Conservation (phyloP, 176 grass and related monocot species). For the Cenchrus americanus region DNA sequence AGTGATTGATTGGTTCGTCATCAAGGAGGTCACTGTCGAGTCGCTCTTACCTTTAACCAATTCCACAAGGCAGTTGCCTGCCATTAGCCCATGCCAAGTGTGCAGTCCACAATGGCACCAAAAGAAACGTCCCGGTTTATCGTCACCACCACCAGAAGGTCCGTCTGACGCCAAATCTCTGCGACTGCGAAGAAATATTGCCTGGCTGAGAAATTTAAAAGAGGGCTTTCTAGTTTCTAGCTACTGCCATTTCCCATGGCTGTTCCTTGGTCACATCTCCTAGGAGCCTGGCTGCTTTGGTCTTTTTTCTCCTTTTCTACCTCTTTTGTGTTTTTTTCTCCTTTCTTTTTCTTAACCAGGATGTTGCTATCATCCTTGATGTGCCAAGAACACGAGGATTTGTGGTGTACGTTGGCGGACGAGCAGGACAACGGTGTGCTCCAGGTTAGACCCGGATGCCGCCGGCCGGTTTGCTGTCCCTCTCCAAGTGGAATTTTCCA, state of each 20-base stretch:
- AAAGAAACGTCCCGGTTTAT: background rate
- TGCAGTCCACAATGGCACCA: conserved; percentile 44
- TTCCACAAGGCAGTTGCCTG: conserved; percentile 32
- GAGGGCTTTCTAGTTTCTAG: background rate
- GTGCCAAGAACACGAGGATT: conserved; percentile 4
- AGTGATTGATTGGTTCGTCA: background rate
- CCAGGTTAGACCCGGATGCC: conserved; percentile 15
- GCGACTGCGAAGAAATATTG: background rate
- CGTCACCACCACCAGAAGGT: background rate
- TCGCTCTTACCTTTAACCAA: conserved; percentile 40
- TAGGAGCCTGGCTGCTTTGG: background rate
- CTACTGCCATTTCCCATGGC: conserved; percentile 28
- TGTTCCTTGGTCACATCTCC: conserved; percentile 14
- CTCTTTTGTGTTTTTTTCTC: background rate
- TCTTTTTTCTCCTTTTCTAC: background rate
- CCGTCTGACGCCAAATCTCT: background rate
- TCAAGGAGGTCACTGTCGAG: conserved; percentile 23
- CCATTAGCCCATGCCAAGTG: conserved; percentile 44
- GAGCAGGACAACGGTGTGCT: conserved; percentile 11
- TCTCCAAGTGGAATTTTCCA: background rate
- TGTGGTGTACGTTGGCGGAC: conserved; percentile 25
- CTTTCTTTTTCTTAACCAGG: conserved; percentile 3
- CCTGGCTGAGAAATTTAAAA: background rate
- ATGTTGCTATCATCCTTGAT: conserved; percentile 11
- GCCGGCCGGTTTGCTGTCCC: background rate